Percentiles rank a stretch among this genome's conserved stretches.
Evolutionary conservation across 2,329 filamentous ascomycete species (phyloP).

Genomic region (Ploettnerulaceae sp.): DNA sequence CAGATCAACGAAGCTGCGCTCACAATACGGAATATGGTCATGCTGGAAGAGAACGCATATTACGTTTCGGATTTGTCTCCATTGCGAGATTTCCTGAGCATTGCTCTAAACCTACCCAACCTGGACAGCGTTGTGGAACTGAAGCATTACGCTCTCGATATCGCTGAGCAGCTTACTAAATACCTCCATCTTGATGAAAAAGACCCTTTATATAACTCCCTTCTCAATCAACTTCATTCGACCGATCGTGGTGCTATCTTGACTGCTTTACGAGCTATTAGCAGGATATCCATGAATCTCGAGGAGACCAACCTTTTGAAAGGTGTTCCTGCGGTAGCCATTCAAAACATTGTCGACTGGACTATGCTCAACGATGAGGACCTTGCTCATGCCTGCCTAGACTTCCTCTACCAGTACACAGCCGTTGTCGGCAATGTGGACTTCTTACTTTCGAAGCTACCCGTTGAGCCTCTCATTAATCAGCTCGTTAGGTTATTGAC

Average conservation of each 20-base stretch:
- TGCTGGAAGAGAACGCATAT: slow-evolving; percentile 79
- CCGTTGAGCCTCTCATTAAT: slow-evolving; percentile 63
- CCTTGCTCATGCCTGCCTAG: slow-evolving; percentile 78
- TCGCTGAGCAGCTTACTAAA: slow-evolving; percentile 83
- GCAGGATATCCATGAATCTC: slow-evolving; percentile 82
- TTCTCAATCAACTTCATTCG: slow-evolving; percentile 60
- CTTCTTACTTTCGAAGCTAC: slow-evolving; percentile 56
- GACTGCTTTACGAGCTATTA: slow-evolving; percentile 73
- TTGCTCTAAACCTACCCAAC: slow-evolving; percentile 72
- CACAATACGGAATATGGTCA: slow-evolving; percentile 93
- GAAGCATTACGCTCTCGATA: slow-evolving; percentile 87
- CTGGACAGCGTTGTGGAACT: slow-evolving; percentile 72
- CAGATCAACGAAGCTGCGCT: slow-evolving; percentile 81
- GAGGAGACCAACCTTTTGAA: slow-evolving; percentile 73
- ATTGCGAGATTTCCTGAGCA: slow-evolving; percentile 76
- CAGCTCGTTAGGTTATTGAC: slow-evolving; percentile 77
- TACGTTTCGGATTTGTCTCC: slow-evolving; percentile 73
- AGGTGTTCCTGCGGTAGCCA: slow-evolving; percentile 58
- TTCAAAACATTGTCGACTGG: slow-evolving; percentile 69
- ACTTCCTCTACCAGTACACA: slow-evolving; percentile 95
- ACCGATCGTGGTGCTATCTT: slow-evolving; percentile 79
- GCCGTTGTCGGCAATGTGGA: slow-evolving; percentile 81
- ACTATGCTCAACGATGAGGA: slow-evolving; percentile 85
- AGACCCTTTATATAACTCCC: slow-evolving; percentile 73
- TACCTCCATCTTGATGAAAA: slow-evolving; percentile 67